These are phyloP conservation scores for Plantago elongata DNA, from an alignment of 257 asterid species.

Conservation along the genomic window DNA sequence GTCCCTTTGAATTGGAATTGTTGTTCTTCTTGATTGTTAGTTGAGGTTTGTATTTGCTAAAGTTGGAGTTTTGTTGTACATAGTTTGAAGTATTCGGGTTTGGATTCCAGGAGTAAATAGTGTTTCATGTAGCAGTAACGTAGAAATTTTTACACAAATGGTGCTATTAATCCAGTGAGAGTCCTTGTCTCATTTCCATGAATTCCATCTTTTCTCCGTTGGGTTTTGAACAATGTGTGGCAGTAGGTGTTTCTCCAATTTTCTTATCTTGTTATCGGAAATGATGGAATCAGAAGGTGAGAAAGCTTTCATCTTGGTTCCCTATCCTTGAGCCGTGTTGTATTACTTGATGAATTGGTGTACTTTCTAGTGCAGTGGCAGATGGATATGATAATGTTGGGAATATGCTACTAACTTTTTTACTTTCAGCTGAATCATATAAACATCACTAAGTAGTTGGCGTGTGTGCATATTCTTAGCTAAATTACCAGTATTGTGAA, in stretches of 20 bases:
- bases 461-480: not conserved
- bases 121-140: not conserved
- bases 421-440: not conserved
- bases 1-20: not conserved
- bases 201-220: not conserved
- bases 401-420: not conserved
- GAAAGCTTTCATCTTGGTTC: not conserved
- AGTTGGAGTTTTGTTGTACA: not conserved
- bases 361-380: constrained; percentile 6
- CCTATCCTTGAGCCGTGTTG: not conserved
- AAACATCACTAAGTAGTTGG: not conserved
- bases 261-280: too few species aligned
- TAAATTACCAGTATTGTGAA: not conserved
- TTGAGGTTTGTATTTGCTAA: not conserved
- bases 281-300: not conserved
- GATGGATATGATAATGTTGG: constrained; percentile 11
- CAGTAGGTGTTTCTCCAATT: too few species aligned
- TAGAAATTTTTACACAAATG: not conserved
- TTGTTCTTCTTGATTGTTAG: not conserved
- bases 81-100: not conserved
- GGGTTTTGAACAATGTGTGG: too few species aligned
- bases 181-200: not conserved
- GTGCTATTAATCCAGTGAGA: not conserved
- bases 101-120: not conserved
- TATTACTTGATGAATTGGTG: not conserved